phyloP scores from a whole-genome alignment of 1,284 basidiomycete species.

The Cryptococcus sp. region DNA sequence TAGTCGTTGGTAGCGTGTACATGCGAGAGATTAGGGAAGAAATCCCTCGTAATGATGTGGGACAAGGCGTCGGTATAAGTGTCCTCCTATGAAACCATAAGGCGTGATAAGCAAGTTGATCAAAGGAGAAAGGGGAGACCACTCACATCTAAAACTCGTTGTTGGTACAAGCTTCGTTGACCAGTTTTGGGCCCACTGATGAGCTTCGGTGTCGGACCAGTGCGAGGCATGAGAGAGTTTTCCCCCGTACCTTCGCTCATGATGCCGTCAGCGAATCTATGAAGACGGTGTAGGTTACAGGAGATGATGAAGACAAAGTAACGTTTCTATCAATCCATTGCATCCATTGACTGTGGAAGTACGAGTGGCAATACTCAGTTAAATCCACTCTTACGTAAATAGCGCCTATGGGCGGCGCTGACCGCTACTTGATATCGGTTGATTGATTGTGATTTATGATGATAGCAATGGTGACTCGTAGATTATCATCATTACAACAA shows the following conservation, averaged over 20 bases:
- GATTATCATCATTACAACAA: not conserved
- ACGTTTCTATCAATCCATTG: too few relatives aligned
- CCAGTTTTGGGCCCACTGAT: slow-evolving; percentile 37
- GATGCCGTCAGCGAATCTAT: not conserved
- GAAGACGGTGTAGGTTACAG: too few relatives aligned
- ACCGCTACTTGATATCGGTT: too few relatives aligned
- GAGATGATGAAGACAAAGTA: not conserved
- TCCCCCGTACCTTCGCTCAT: slow-evolving; percentile 17
- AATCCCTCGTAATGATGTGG: slow-evolving; percentile 92
- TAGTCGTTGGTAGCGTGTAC: slow-evolving; percentile 83
- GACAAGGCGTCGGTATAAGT: slow-evolving; percentile 92
- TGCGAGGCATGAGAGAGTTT: slow-evolving; percentile 35
- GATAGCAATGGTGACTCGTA: too few relatives aligned
- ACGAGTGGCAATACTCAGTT: too few relatives aligned
- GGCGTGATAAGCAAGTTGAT: slow-evolving; percentile 13
- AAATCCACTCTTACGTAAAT: too few relatives aligned
- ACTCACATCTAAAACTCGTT: slow-evolving; percentile 48
- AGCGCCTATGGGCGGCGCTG: too few relatives aligned
- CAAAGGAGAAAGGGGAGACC: not conserved
- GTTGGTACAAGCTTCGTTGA: slow-evolving; percentile 44
- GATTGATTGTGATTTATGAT: too few relatives aligned
- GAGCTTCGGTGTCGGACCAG: slow-evolving; percentile 32
- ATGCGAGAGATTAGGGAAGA: slow-evolving; percentile 88
- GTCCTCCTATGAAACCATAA: slow-evolving; percentile 63
- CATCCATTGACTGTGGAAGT: too few relatives aligned